Percentiles rank a stretch among this genome's conserved stretches.
These are phyloP conservation scores for Candida tibetensis DNA, from an alignment of 805 yeast species.

Conservation along the genomic window DNA sequence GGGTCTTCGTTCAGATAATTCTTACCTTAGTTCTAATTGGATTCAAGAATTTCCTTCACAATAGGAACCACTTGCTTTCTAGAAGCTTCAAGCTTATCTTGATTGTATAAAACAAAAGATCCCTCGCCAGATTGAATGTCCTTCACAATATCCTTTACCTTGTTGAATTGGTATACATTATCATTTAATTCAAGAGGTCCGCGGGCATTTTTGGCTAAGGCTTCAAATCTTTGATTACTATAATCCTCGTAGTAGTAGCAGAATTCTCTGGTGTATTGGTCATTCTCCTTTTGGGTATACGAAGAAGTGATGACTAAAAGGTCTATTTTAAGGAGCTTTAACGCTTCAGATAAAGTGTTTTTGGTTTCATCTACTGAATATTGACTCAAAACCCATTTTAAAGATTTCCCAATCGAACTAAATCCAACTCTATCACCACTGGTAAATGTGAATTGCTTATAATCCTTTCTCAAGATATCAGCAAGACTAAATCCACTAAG, in stretches of 20 bases:
- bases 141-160: slow-evolving; percentile 12
- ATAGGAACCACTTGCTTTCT: slow-evolving; percentile 86
- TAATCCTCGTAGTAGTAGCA: slow-evolving; percentile 22
- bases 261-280: slow-evolving; percentile 34
- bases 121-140: slow-evolving; percentile 8
- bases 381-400: slow-evolving; percentile 47
- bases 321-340: slow-evolving; percentile 18
- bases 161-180: slow-evolving; percentile 21
- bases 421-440: slow-evolving; percentile 58
- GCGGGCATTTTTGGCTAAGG: slow-evolving; percentile 19
- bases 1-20: background rate
- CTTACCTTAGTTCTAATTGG: slow-evolving; percentile 1
- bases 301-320: slow-evolving; percentile 38
- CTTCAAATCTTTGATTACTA: slow-evolving; percentile 11
- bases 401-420: slow-evolving; percentile 66
- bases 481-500: slow-evolving; percentile 54
- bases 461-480: slow-evolving; percentile 79
- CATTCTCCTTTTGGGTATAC: slow-evolving; percentile 32
- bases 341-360: slow-evolving; percentile 19
- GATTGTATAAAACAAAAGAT: slow-evolving; percentile 39
- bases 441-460: slow-evolving; percentile 59
- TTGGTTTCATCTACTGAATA: slow-evolving; percentile 23
- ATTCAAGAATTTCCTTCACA: slow-evolving; percentile 32
- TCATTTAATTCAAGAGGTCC: slow-evolving; percentile 23
- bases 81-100: slow-evolving; percentile 56